phyloP scores from a whole-genome alignment of 164 flowering plant species.

The Liquidambar formosana region DNA sequence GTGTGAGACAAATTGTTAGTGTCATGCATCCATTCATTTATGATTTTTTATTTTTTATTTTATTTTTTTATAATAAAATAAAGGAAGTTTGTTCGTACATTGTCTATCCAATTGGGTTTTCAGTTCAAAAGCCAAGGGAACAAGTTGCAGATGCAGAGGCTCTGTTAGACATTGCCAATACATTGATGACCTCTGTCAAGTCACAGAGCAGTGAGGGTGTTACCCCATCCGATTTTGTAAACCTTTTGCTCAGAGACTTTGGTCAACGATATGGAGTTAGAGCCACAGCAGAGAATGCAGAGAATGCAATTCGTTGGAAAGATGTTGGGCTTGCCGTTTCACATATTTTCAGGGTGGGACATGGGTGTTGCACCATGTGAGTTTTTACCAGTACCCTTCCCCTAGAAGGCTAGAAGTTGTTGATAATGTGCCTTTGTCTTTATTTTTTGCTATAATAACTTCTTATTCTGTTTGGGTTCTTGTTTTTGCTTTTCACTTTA shows the following conservation, averaged over 20 bases:
- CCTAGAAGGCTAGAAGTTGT: not conserved
- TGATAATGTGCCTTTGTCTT: not conserved
- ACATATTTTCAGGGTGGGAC: conserved; percentile 39
- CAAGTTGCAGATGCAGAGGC: conserved; percentile 98
- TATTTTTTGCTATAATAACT: not conserved
- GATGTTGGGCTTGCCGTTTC: conserved; percentile 63
- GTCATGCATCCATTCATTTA: not conserved
- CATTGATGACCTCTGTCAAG: conserved; percentile 59
- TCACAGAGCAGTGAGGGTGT: conserved; percentile 54
- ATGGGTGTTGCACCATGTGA: conserved; percentile 76
- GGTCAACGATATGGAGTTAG: conserved; percentile 29
- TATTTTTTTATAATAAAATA: not conserved
- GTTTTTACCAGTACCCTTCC: not conserved
- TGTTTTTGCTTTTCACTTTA: not conserved
- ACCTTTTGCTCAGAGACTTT: conserved; percentile 46
- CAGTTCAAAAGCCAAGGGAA: conserved; percentile 89
- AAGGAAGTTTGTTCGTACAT: not conserved
- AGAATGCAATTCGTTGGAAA: conserved; percentile 49
- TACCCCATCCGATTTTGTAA: conserved; percentile 65
- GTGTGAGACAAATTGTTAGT: not conserved
- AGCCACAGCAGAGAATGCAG: conserved; percentile 22
- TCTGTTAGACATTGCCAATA: conserved; percentile 65
- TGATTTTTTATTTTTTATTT: not conserved
- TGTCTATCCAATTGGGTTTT: conserved; percentile 8
- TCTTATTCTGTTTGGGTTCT: not conserved